Base-by-base conservation (phyloP, 768 basidiomycete genomes). In the Ephemerocybe angulata region DNA sequence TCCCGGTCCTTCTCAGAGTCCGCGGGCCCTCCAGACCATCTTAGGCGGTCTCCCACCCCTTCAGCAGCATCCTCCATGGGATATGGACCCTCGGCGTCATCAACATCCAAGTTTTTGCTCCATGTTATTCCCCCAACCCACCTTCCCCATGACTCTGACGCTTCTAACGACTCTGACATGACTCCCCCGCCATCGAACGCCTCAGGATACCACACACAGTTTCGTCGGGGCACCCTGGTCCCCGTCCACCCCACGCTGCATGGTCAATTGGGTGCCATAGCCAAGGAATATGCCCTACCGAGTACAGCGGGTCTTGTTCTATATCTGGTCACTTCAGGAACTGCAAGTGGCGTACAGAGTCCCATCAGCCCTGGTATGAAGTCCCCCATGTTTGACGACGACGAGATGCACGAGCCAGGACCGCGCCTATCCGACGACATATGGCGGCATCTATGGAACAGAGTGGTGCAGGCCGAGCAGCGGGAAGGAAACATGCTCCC, bases 211-310 rank as follows among this genome's bases (percentile, higher is more conserved):
- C 87, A 90, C 58, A 76, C 81, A 17, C 86, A 88, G 48, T 90
- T 91, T 64, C 82, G 82, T 13, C 82, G 95, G 25, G 95, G 95
- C 7, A 86, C 84, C n/a, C 77, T 98, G 12, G 82, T 98, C 3
- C 88, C 94, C 0, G 77, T 98, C 0, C 84, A 94, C 65, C 77
- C 93, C 4, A 91, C 87, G 0, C 73, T 98, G 1, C 86, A 91
- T 38, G 80, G 85, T 1, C 95, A 97, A 66, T 72, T 97, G 10
- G 76, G 77, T 21, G 89, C 92, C 6, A 97, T 98, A 50, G 93
- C 95, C 13, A 87, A 86, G 69, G 95, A 98, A 70, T 98, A 94
- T 64, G 90, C 90, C 2, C 75, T 98, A 17, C 95, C 95, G 1
- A 92, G 87, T 60, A 91, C 90, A 0, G 70, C 81, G 13, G 95